A percentile compares a stretch with the other conserved stretches of the same genome.
phyloP scores from a whole-genome alignment of 2,329 filamentous ascomycete genomes.

The Emergomyces orientalis region DNA sequence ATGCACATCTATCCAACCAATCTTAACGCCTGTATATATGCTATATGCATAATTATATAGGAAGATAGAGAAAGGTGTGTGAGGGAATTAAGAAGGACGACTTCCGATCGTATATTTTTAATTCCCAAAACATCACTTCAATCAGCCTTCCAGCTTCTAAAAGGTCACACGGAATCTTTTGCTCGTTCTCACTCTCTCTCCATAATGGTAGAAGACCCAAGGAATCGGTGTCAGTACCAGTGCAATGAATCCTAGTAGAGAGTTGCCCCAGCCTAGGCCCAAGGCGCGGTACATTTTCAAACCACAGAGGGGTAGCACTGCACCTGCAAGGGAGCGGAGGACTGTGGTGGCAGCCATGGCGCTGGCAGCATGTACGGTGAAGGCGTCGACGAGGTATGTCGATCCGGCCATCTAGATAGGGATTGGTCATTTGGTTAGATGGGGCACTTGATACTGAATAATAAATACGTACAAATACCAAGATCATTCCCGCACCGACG shows the following conservation, averaged over 20 bases:
- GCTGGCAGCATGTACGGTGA: constrained; percentile 29
- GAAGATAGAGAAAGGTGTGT: not conserved
- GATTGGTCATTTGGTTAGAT: not conserved
- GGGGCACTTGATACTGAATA: constrained; percentile 16
- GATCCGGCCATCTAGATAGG: constrained; percentile 49
- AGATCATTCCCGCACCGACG: constrained; percentile 30
- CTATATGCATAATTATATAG: not conserved
- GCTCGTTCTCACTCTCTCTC: constrained; percentile 28
- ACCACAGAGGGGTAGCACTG: constrained; percentile 42
- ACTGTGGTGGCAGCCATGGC: constrained; percentile 36
- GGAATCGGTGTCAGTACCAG: constrained; percentile 41
- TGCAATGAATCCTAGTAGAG: constrained; percentile 48
- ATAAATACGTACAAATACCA: constrained; percentile 12
- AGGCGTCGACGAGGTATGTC: constrained; percentile 33
- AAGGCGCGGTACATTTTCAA: constrained; percentile 40
- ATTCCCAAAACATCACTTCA: too few relatives aligned
- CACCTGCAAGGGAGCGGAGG: constrained; percentile 33
- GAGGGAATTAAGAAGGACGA: too few relatives aligned
- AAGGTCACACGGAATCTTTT: constrained; percentile 10
- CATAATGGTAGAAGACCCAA: constrained; percentile 28
- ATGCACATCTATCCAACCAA: not conserved
- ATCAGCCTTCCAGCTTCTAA: too few relatives aligned
- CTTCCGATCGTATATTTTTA: too few relatives aligned
- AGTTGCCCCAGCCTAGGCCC: constrained; percentile 44
- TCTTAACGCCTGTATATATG: not conserved